phyloP scores from a whole-genome alignment of 768 basidiomycete genomes.

The Phlebiopsis gigantea region DNA sequence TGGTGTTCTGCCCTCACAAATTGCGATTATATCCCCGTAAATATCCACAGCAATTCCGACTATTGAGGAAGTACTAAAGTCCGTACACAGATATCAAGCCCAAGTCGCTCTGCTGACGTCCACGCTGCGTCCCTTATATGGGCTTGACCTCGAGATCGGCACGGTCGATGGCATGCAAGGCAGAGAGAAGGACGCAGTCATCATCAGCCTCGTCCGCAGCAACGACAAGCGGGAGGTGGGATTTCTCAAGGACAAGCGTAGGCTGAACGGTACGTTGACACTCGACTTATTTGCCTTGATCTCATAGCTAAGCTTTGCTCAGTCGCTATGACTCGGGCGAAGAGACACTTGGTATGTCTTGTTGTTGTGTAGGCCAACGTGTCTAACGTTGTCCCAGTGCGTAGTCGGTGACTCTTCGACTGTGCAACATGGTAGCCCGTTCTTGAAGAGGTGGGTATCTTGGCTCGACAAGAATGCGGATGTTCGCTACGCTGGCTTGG shows the following conservation, averaged over 20 bases:
- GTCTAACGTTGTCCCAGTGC: constrained; percentile 44
- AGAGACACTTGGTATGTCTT: constrained; percentile 71
- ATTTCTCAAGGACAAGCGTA: constrained; percentile 87
- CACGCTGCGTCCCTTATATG: constrained; percentile 66
- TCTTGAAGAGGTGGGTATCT: constrained; percentile 82
- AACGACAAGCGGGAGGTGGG: constrained; percentile 93
- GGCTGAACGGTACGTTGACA: constrained; percentile 68
- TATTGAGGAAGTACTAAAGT: background rate
- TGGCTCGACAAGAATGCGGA: constrained; percentile 92
- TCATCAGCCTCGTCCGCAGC: constrained; percentile 89
- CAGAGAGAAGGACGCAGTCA: constrained; percentile 89
- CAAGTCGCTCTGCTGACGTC: constrained; percentile 85
- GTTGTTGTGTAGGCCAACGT: background rate
- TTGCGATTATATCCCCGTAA: constrained; percentile 85
- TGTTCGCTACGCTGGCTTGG: constrained; percentile 75
- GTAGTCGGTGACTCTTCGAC: constrained; percentile 93
- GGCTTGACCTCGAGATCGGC: constrained; percentile 76
- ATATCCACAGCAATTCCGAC: constrained; percentile 20
- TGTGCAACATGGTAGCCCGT: constrained; percentile 76
- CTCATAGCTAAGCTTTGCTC: constrained; percentile 2
- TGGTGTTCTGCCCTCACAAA: constrained; percentile 63
- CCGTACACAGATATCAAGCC: constrained; percentile 70
- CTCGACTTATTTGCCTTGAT: background rate
- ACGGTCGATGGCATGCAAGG: constrained; percentile 98
- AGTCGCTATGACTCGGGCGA: constrained; percentile 93